These are phyloP conservation scores for Magnusiomyces sp. DNA, from an alignment of 1,139 yeast species.

Conservation along the genomic window DNA sequence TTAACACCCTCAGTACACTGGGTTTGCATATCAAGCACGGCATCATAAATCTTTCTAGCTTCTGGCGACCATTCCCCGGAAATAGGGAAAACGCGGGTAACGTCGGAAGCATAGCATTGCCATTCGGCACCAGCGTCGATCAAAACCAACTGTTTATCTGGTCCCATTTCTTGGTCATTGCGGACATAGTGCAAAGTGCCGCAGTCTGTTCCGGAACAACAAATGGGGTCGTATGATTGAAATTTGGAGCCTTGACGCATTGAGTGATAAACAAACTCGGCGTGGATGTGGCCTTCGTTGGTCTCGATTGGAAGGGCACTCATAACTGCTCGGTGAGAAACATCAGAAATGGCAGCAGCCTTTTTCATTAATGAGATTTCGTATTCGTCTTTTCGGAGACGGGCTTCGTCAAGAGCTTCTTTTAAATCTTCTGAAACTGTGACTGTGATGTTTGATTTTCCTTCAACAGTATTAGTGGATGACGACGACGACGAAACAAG, in stretches of 20 bases:
- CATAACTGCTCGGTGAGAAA: constrained; percentile 87
- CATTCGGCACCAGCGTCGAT: constrained; percentile 98
- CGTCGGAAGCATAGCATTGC: constrained; percentile 87
- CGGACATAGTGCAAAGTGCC: constrained; percentile 85
- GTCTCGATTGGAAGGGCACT: constrained; percentile 80
- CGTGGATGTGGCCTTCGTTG: constrained; percentile 87
- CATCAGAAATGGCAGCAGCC: constrained; percentile 80
- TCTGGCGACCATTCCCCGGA: constrained; percentile 85
- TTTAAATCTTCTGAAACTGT: constrained; percentile 1
- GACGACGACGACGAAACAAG: neutral
- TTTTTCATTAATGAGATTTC: constrained; percentile 69
- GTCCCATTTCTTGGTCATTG: constrained; percentile 56
- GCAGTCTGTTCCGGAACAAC: constrained; percentile 89
- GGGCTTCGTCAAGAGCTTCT: constrained; percentile 76
- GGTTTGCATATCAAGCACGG: constrained; percentile 79
- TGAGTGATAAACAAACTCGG: constrained; percentile 90
- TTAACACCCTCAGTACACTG: constrained; percentile 59
- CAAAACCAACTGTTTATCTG: constrained; percentile 55
- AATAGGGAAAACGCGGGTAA: constrained; percentile 90
- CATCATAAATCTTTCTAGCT: constrained; percentile 69
- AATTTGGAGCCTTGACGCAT: constrained; percentile 86
- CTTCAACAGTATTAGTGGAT: neutral
- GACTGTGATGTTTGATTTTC: neutral
- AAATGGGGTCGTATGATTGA: constrained; percentile 89
- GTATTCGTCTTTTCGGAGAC: constrained; percentile 73